These are phyloP conservation scores for Myriangium duriaei DNA, from an alignment of 2,329 filamentous ascomycete genomes.

Conservation along the genomic window DNA sequence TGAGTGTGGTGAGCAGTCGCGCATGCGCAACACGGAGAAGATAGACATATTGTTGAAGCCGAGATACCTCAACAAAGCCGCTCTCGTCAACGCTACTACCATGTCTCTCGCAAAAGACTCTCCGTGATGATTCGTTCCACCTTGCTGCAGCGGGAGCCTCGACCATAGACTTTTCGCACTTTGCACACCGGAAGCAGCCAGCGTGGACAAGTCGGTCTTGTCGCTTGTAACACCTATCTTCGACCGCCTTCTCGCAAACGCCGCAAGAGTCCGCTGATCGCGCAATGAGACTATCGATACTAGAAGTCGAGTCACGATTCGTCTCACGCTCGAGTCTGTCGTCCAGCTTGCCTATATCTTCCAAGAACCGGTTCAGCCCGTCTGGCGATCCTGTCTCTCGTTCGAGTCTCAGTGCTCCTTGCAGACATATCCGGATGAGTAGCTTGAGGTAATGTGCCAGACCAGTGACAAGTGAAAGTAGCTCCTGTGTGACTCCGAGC, in stretches of 20 bases:
- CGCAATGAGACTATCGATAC: conserved; percentile 31
- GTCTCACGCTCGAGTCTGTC: conserved; percentile 58
- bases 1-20: conserved; percentile 72
- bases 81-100: conserved; percentile 40
- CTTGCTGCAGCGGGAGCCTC: conserved; percentile 55
- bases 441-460: conserved; percentile 96
- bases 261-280: conserved; percentile 61
- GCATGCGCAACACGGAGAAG: conserved; percentile 84
- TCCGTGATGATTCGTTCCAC: conserved; percentile 55
- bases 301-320: conserved; percentile 31
- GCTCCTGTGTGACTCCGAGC: conserved; percentile 89
- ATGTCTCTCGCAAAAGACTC: conserved; percentile 50
- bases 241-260: conserved; percentile 72
- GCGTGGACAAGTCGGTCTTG: conserved; percentile 74
- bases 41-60: conserved; percentile 90
- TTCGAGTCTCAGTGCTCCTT: conserved; percentile 83
- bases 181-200: conserved; percentile 57
- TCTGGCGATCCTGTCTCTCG: conserved; percentile 63
- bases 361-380: conserved; percentile 70
- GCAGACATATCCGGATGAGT: conserved; percentile 89
- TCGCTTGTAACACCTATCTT: conserved; percentile 76
- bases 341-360: conserved; percentile 76
- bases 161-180: conserved; percentile 63
- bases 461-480: conserved; percentile 93
- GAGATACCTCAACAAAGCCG: conserved; percentile 65